phyloP scores from a whole-genome alignment of 2,329 filamentous ascomycete genomes.

The Nigrograna mackinnonii region DNA sequence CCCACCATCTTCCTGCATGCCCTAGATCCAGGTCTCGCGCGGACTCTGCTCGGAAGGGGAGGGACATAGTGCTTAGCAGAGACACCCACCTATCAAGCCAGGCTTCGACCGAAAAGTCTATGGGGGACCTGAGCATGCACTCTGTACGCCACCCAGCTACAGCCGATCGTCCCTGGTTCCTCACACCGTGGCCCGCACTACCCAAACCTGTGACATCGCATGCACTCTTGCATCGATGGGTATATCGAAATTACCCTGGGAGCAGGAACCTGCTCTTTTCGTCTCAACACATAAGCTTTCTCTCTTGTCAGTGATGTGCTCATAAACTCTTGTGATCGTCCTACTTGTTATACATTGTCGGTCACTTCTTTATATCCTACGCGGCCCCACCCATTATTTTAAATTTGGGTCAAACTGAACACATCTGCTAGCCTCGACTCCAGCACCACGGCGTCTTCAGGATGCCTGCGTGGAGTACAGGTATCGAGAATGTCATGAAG shows the following conservation, averaged over 20 bases:
- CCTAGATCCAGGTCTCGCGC: too few species aligned
- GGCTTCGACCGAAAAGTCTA: too few species aligned
- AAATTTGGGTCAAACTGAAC: too few species aligned
- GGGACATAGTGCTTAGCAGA: background rate
- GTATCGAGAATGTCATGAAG: conserved; percentile 10
- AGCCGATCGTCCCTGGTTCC: conserved; percentile 9
- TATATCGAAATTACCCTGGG: conserved; percentile 10
- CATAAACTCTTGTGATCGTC: conserved; percentile 11
- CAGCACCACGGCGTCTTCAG: background rate
- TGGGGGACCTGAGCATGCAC: background rate
- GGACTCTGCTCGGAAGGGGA: background rate
- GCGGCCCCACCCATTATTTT: too few species aligned
- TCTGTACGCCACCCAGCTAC: conserved; percentile 11
- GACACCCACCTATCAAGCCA: background rate
- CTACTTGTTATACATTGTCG: conserved; percentile 1
- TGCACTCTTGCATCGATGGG: conserved; percentile 10
- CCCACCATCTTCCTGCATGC: too few species aligned
- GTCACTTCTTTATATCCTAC: conserved; percentile 9
- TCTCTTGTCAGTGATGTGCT: too few species aligned
- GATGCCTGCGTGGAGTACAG: conserved; percentile 13
- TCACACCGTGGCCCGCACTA: conserved; percentile 8
- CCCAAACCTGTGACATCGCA: conserved; percentile 12
- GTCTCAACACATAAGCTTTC: too few species aligned
- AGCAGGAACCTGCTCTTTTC: too few species aligned
- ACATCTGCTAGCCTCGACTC: too few species aligned